Conservation (phyloP, 257 asterid genomes). For the Handroanthus guayacan region DNA sequence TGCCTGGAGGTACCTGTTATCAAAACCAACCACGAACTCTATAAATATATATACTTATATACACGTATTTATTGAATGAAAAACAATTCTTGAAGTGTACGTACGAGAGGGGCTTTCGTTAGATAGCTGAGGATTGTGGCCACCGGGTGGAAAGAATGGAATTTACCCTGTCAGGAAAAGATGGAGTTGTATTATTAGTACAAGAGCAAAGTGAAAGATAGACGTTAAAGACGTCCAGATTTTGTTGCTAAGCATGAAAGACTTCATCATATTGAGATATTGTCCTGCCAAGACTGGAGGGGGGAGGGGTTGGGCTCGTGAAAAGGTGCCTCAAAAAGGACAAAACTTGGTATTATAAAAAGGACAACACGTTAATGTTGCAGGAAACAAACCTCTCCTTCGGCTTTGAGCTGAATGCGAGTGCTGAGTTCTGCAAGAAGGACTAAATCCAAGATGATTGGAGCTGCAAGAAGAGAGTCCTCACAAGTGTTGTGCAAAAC, state of each 20-base stretch:
- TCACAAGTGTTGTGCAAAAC: slow-evolving; percentile 96
- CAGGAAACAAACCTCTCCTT: slow-evolving; percentile 65
- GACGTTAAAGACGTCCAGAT: neutral
- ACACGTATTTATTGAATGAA: neutral
- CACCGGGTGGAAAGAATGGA: slow-evolving; percentile 96
- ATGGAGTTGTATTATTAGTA: neutral
- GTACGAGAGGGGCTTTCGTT: slow-evolving; percentile 96
- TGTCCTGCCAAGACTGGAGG: too few relatives aligned
- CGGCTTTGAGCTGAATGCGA: slow-evolving; percentile 87
- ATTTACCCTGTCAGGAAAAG: slow-evolving; percentile 63
- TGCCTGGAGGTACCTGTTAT: slow-evolving; percentile 96
- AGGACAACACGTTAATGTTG: neutral
- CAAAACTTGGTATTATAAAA: neutral
- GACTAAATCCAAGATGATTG: slow-evolving; percentile 93
- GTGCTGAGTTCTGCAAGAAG: slow-evolving; percentile 97
- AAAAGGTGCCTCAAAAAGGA: too few relatives aligned
- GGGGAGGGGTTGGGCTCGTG: too few relatives aligned
- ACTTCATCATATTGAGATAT: too few relatives aligned
- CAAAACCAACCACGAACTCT: slow-evolving; percentile 1
- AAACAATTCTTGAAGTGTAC: slow-evolving; percentile 39
- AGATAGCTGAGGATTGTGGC: slow-evolving; percentile 96
- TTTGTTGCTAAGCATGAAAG: too few relatives aligned
- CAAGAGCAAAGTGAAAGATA: neutral
- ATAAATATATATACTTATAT: neutral
- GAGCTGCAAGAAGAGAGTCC: slow-evolving; percentile 98